Conservation (phyloP, 495 filamentous ascomycete species). For the Penicillium lividum region DNA sequence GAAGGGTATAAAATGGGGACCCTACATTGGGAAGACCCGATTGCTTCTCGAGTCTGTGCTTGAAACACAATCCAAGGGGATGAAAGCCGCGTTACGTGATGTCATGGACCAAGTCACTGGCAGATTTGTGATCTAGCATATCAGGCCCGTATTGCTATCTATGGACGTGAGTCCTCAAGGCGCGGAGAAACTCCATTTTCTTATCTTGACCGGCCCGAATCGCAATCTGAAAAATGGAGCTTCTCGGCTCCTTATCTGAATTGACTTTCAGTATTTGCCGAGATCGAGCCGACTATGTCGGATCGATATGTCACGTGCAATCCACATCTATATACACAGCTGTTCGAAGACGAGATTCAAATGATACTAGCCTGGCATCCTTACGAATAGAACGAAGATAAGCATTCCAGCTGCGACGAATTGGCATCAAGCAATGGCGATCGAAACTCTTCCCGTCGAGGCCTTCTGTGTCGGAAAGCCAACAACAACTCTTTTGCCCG, state of each 20-base stretch:
- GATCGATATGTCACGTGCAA: neutral
- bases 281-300: neutral
- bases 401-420: too few relatives aligned
- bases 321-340: neutral
- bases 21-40: neutral
- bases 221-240: neutral
- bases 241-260: neutral
- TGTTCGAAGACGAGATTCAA: neutral
- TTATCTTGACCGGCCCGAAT: neutral
- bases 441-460: neutral
- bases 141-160: too few relatives aligned
- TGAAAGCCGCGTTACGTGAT: neutral
- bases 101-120: neutral
- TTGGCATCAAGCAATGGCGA: neutral
- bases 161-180: too few relatives aligned
- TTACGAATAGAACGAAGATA: too few relatives aligned
- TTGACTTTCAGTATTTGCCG: neutral
- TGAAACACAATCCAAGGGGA: neutral
- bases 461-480: neutral
- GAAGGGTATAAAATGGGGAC: neutral
- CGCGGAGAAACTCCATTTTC: too few relatives aligned
- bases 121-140: neutral
- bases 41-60: neutral
- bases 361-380: neutral
- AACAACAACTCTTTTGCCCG: constrained; percentile 3